Base-by-base conservation (phyloP, 2,329 filamentous ascomycete species). In the Thelonectria discophora region DNA sequence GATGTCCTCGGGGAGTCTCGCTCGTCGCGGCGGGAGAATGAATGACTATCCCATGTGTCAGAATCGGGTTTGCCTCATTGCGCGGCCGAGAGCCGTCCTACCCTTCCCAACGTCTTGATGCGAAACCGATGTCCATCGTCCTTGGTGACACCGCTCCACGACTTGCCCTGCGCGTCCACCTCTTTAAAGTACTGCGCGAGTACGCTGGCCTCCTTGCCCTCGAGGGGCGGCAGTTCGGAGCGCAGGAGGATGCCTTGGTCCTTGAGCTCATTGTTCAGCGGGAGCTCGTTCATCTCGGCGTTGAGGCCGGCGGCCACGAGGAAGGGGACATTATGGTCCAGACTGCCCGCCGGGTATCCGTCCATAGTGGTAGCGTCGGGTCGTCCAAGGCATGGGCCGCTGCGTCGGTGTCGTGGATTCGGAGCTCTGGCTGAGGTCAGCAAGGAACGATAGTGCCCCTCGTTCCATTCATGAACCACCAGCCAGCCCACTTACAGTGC, bases 281-380 rank as follows among this genome's bases (percentile, higher is more conserved):
- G 72, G 60, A 80, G 76, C 66, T 80, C 73, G 66, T 81, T 67
- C 24, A 74, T 70, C 77, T 79, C 46, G 61, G 70, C 67, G 74
- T 74, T 73, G 78, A 97, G 84, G 12, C 94, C 95, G 39, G 93
- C 93, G 34, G 97, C 85, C 48, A 96, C 82, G 63, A 98, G 80
- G 59, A 97, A 84, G 37, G 94, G 94, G 71, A 96, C 84, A 78
- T 95, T 96, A 79, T 95, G 93, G 75, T 89, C 87, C 76, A 97
- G 83, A 80, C 94, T 97, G 77, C 90, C 90, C 60, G 80, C 76
- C 56, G 91, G 90, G 78, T 93, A 94, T 71, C 86, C 91, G 77
- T 95, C 90, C 92, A 95, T 95, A 65, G 69, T 73, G 63, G 59
- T 60, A 63, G 60, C 13, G 63, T 60, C 60, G 66, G 32, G 37